These are phyloP conservation scores for Malassezia sp. DNA, from an alignment of 1,284 basidiomycete species.

Conservation along the genomic window DNA sequence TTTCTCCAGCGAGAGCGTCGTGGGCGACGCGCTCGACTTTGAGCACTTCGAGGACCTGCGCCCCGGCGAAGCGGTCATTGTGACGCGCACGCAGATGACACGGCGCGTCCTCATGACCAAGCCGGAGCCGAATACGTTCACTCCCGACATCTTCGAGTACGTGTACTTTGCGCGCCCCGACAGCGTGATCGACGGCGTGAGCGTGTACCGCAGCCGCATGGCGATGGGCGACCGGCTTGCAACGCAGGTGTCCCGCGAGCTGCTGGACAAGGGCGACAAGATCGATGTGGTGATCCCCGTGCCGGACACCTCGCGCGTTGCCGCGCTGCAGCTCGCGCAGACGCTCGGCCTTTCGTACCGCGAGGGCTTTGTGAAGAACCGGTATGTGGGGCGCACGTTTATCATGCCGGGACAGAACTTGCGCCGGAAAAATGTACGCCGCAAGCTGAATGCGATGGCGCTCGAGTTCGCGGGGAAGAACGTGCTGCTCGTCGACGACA, in stretches of 20 bases:
- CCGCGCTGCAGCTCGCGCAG: slow-evolving; percentile 88
- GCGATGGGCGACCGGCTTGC: slow-evolving; percentile 97
- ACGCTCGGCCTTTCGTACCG: slow-evolving; percentile 80
- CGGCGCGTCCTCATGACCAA: slow-evolving; percentile 32
- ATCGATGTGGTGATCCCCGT: slow-evolving; percentile 83
- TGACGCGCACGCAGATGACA: slow-evolving; percentile 53
- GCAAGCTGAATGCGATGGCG: slow-evolving; percentile 99
- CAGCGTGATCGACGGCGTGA: slow-evolving; percentile 91
- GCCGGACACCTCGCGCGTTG: slow-evolving; percentile 90
- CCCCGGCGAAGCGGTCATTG: slow-evolving; percentile 87
- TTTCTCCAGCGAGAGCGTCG: slow-evolving; percentile 89
- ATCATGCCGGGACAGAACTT: slow-evolving; percentile 89
- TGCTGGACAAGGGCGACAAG: slow-evolving; percentile 53
- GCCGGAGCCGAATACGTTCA: slow-evolving; percentile 25
- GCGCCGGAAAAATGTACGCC: slow-evolving; percentile 84
- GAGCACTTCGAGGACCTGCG: slow-evolving; percentile 83
- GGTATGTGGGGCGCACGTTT: slow-evolving; percentile 95
- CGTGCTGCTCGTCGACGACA: slow-evolving; percentile 93
- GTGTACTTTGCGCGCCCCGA: slow-evolving; percentile 98
- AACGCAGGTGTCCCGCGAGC: slow-evolving; percentile 66
- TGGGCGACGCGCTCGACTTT: slow-evolving; percentile 85
- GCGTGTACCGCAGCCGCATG: slow-evolving; percentile 94
- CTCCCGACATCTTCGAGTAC: slow-evolving; percentile 97
- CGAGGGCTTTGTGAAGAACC: slow-evolving; percentile 98
- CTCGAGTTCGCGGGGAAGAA: slow-evolving; percentile 86